Evolutionary conservation across 139 green algal genomes (phyloP), one percentile per base, ranked within the genome.

Genomic region (Coelastrella sp.): DNA sequence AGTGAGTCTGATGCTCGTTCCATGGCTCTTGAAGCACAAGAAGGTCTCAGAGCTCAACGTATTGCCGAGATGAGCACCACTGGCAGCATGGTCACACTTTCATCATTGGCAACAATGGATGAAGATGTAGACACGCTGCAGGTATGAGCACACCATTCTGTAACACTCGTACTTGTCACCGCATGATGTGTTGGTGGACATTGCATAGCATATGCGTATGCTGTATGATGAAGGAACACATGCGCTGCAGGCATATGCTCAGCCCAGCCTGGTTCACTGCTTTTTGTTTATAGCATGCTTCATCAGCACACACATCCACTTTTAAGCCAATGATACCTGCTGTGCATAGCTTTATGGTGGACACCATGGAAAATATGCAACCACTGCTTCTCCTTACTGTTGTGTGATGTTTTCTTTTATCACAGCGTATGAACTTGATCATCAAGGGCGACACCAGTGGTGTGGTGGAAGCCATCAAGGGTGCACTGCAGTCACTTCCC

Each of bases 391-490:
- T n/a, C n/a, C n/a, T n/a, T n/a, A n/a, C n/a, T n/a, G n/a, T n/a
- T n/a, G n/a, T n/a, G n/a, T n/a, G n/a, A n/a, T 8, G 45, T 53
- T 25, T n/a, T 73, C 11, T 9, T 5, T 32, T 13, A 4, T 40
- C 57, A 79, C 93, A 96, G 90, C 83, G 91, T 43, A 87, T 98
- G 79, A 98, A 98, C 91, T 67, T 99, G 53, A 95, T 99, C 63
- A 93, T 99, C 11, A 98, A 98, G 92, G 92, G 81, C 2, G 76
- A 76, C 72, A 95, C 95, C 4, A 92, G 89, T 35, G 97, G 97
- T 23, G 92, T 94, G 25, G 81, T 97, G 19, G 97, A 99, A 88
- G 97, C 96, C 4, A 94, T 99, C 68, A 95, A 96, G 71, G 84
- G 86, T 11, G 96, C 97, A 5, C 90, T 99, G 53, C 75, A 82